These are phyloP conservation scores for Blastobotrys buckinghamii DNA, from an alignment of 1,139 yeast genomes.

Conservation along the genomic window DNA sequence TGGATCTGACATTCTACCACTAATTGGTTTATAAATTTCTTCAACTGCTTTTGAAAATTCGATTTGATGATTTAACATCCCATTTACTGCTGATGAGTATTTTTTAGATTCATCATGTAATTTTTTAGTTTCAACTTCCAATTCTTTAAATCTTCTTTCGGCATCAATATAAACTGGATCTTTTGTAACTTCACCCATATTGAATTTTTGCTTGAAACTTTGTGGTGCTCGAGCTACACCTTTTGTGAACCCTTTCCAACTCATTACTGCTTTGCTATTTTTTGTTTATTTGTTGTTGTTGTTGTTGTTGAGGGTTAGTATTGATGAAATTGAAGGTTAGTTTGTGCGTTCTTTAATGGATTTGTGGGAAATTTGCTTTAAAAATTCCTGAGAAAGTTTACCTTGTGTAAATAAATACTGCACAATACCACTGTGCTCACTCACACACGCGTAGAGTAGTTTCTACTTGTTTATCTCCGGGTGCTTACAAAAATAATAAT, in stretches of 20 bases:
- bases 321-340: background rate
- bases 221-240: conserved; percentile 71
- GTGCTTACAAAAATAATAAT: too few species aligned
- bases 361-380: too few species aligned
- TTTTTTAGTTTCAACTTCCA: conserved; percentile 84
- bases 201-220: conserved; percentile 36
- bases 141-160: conserved; percentile 88
- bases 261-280: conserved; percentile 43
- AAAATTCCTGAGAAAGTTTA: too few species aligned
- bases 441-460: too few species aligned
- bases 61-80: conserved; percentile 87
- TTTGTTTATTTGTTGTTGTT: background rate
- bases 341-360: too few species aligned
- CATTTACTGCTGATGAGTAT: conserved; percentile 85
- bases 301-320: background rate
- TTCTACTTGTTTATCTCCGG: too few species aligned
- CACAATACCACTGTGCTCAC: too few species aligned
- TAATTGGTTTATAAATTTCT: conserved; percentile 92
- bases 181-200: conserved; percentile 63
- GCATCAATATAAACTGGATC: conserved; percentile 94
- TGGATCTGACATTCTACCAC: conserved; percentile 89
- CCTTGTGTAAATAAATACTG: too few species aligned
- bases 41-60: conserved; percentile 92
- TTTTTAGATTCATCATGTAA: conserved; percentile 85
- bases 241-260: conserved; percentile 90